Evolutionary conservation across 169 alveolate genomes (phyloP).

Genomic region (Eimeria praecox): DNA sequence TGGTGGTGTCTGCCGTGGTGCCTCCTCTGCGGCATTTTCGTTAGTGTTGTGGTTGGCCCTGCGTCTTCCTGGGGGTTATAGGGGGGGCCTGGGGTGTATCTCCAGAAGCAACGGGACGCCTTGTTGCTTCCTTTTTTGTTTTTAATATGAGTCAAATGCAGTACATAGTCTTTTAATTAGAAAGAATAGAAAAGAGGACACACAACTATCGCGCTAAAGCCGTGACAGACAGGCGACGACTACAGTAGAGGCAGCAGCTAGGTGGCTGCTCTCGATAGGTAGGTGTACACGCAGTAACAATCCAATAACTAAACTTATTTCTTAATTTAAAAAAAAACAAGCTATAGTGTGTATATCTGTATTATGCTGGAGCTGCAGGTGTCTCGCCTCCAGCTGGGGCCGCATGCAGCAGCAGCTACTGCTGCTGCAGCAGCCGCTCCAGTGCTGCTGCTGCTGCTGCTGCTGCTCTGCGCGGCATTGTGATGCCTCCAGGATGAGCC

Average conservation of each 20-base stretch:
- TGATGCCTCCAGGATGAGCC: not conserved
- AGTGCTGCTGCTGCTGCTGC: constrained; percentile 25
- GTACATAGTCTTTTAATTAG: not conserved
- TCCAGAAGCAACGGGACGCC: not conserved
- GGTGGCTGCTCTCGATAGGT: not conserved
- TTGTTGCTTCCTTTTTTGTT: not conserved
- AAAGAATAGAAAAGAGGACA: not conserved
- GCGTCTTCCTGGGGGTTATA: not conserved
- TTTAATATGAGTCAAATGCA: not conserved
- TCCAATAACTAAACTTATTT: not conserved
- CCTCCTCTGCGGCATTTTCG: constrained; percentile 34
- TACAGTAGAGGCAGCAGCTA: not conserved
- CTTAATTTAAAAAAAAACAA: not conserved
- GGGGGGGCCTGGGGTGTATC: not conserved
- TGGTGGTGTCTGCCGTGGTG: constrained; percentile 8
- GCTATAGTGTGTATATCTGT: not conserved
- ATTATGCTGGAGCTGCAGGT: not conserved
- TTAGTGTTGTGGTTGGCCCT: no score
- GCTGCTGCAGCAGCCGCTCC: constrained; percentile 30
- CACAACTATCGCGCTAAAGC: not conserved
- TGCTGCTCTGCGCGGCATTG: constrained; percentile 7
- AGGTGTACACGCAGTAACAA: not conserved
- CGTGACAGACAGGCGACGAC: no score
- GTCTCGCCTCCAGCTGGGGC: constrained; percentile 33
- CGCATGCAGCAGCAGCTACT: constrained; percentile 13